Evolutionary conservation across 306 rosid genomes (phyloP).

Genomic region (Corylus heterophylla): DNA sequence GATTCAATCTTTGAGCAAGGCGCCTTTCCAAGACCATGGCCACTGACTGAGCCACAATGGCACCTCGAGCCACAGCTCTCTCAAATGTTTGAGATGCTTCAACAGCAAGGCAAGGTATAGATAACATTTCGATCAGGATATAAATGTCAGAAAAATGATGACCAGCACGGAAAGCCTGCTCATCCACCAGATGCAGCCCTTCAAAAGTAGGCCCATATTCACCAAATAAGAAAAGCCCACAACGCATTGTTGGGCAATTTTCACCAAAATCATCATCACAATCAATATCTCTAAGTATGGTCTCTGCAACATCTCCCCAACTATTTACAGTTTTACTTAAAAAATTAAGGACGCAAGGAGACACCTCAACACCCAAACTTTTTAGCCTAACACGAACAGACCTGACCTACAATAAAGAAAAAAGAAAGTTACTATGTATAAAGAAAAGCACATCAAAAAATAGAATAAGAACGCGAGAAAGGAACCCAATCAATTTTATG

Average conservation of each 20-base stretch:
- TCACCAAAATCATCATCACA: slow-evolving; percentile 84
- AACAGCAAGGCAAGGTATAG: slow-evolving; percentile 92
- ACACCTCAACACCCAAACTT: slow-evolving; percentile 74
- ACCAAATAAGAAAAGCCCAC: slow-evolving; percentile 74
- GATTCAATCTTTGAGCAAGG: slow-evolving; percentile 71
- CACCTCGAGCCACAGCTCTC: slow-evolving; percentile 95
- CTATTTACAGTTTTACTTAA: slow-evolving; percentile 90
- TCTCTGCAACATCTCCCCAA: slow-evolving; percentile 99
- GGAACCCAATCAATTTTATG: slow-evolving; percentile 28
- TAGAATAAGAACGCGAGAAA: slow-evolving; percentile 12
- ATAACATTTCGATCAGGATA: slow-evolving; percentile 85
- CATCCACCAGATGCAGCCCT: slow-evolving; percentile 64
- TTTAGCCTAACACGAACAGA: slow-evolving; percentile 84
- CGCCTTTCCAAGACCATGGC: slow-evolving; percentile 90
- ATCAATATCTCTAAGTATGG: slow-evolving; percentile 88
- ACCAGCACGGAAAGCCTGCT: slow-evolving; percentile 65
- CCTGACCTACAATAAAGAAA: slow-evolving; percentile 63
- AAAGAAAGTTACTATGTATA: slow-evolving; percentile 33
- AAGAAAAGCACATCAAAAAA: slow-evolving; percentile 16
- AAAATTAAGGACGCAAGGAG: slow-evolving; percentile 89
- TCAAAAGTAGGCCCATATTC: slow-evolving; percentile 59
- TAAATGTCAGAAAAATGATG: slow-evolving; percentile 82
- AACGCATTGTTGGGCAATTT: slow-evolving; percentile 53
- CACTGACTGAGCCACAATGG: slow-evolving; percentile 76
- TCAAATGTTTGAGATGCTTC: slow-evolving; percentile 98